Conservation (phyloP, 108 stramenopile genomes). For the Epipyxis sp. region DNA sequence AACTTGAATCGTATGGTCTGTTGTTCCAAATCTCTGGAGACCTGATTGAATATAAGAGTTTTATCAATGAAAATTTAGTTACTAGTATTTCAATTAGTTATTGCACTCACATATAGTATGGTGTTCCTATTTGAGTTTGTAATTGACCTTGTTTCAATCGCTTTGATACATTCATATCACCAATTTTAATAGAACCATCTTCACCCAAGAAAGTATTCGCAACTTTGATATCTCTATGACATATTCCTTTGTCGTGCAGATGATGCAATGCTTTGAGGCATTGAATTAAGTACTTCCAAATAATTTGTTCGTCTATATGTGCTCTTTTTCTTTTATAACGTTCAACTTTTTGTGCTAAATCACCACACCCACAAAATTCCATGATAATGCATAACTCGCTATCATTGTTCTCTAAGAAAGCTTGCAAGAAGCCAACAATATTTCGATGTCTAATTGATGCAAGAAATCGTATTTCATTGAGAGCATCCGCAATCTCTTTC, state of each 20-base stretch:
- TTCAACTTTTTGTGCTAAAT: slow-evolving; percentile 41
- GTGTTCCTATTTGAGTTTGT: slow-evolving; percentile 29
- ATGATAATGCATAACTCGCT: slow-evolving; percentile 46
- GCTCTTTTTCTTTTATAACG: slow-evolving; percentile 38
- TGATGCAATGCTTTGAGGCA: slow-evolving; percentile 60
- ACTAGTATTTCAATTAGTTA: too few species aligned
- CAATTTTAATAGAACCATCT: slow-evolving; percentile 74
- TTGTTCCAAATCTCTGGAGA: slow-evolving; percentile 61
- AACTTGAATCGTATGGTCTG: slow-evolving; percentile 56
- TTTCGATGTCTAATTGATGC: slow-evolving; percentile 34
- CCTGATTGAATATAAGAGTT: slow-evolving; percentile 18
- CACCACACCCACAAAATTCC: slow-evolving; percentile 44
- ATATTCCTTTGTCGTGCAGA: slow-evolving; percentile 69
- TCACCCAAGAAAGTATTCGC: slow-evolving; percentile 55
- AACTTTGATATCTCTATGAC: slow-evolving; percentile 80
- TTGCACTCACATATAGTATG: slow-evolving; percentile 31
- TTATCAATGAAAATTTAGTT: too few species aligned
- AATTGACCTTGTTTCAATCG: slow-evolving; percentile 41
- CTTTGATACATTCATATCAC: slow-evolving; percentile 84
- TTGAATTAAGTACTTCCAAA: slow-evolving; percentile 50
- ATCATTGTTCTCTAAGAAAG: slow-evolving; percentile 40
- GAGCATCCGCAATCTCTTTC: slow-evolving; percentile 38
- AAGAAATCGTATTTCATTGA: slow-evolving; percentile 40
- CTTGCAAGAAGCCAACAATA: slow-evolving; percentile 46
- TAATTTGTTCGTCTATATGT: slow-evolving; percentile 46